Evolutionary conservation across 2,329 filamentous ascomycete species (phyloP), one percentile per base, ranked within the genome.

Genomic region (Seiridium cupressi): DNA sequence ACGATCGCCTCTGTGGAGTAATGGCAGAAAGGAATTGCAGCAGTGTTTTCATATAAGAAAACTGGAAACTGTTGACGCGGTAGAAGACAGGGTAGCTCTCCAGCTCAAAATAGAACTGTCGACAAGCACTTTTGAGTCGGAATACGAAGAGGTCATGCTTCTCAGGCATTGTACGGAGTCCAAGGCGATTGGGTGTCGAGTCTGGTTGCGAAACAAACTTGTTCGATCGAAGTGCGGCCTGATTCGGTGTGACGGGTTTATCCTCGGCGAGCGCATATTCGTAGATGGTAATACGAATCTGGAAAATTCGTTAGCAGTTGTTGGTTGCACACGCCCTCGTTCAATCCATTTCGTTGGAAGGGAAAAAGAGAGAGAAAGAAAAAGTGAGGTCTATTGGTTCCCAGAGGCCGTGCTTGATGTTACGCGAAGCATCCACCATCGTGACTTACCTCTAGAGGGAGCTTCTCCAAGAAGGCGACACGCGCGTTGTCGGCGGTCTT

Each of bases 251-350:
- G 3, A 61, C 38, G n/a, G 55, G 44, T 6, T 46, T 13, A 5
- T 51, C 44, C 9, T 47, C 51, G 2, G 10, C 18, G 5, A 55
- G 40, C 1, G 56, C 56, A 35, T 49, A 49, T 44, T 61, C 60
- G 51, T 61, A 61, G n/a, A 61, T 58, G 3, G 32, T 11, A 35
- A 61, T 32, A 8, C 60, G 55, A 26, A 61, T 10, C 55, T 61
- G 49, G 46, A 11, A 31, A 48, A 48, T 42, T 42, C 9, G n/a
- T 7, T 9, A n/a, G 46, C 8, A 7, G 18, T 18, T n/a, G 26
- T n/a, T 26, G 18, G 18, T 26, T 26, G 18, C 18, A 26, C 18
- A 26, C 18, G 18, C 18, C 2, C 18, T 26, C 18, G 18, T 26
- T 26, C 18, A 26, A 26, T 26, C 18, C 18, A 26, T 26, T 26